A percentile compares a stretch with the other conserved stretches of the same genome.
These are phyloP conservation scores for Prunella vulgaris DNA, from an alignment of 257 asterid species.

Conservation along the genomic window DNA sequence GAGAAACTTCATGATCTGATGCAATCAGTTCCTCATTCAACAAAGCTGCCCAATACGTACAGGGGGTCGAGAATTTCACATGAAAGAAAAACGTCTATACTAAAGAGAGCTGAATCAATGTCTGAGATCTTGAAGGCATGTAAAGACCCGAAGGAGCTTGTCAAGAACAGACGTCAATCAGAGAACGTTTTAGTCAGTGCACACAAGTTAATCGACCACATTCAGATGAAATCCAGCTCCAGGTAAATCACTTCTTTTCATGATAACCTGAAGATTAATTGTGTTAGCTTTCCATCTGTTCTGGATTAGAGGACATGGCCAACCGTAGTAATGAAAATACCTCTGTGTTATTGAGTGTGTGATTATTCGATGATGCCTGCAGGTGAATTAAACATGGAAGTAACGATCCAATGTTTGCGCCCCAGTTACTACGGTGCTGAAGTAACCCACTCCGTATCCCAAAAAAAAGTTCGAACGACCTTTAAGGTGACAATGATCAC, in stretches of 20 bases:
- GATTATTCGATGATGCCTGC: no score
- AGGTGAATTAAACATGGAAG: no score
- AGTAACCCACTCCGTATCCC: neutral
- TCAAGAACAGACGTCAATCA: constrained; percentile 31
- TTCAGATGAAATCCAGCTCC: constrained; percentile 24
- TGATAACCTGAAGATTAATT: neutral
- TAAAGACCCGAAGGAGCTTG: constrained; percentile 47
- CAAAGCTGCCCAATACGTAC: constrained; percentile 68
- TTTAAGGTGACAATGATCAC: neutral
- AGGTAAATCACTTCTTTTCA: constrained; percentile 2
- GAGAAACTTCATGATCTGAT: constrained; percentile 52
- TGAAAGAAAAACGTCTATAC: constrained; percentile 41
- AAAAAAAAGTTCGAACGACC: neutral
- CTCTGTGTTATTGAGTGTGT: neutral
- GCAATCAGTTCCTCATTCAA: constrained; percentile 64
- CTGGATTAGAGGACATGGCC: neutral
- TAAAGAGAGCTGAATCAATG: constrained; percentile 62
- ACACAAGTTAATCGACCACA: constrained; percentile 31
- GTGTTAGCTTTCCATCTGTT: neutral
- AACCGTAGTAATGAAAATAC: neutral
- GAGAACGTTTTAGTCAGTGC: constrained; percentile 39
- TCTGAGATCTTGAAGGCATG: constrained; percentile 61
- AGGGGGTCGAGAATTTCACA: constrained; percentile 28
- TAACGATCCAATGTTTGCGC: neutral
- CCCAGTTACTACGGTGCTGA: neutral